These are phyloP conservation scores for Zygosaccharomyces sapae DNA, from an alignment of 1,139 yeast species.

Conservation along the genomic window DNA sequence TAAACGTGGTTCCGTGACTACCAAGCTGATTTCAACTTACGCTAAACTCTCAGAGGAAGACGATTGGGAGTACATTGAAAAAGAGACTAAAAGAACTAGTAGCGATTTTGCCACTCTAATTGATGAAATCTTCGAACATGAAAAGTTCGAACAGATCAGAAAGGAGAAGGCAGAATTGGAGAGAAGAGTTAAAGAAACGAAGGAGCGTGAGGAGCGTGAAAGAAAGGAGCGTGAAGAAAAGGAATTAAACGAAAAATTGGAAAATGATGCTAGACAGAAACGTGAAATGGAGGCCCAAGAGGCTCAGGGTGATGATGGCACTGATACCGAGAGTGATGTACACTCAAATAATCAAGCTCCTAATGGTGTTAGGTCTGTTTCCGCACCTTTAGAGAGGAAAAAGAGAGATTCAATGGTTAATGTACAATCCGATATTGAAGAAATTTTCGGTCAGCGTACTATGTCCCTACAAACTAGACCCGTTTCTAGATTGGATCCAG, in stretches of 20 bases:
- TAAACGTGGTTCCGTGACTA: conserved; percentile 67
- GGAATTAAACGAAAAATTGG: conserved; percentile 17
- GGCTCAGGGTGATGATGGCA: conserved; percentile 29
- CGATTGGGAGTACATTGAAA: conserved; percentile 68
- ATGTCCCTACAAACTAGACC: conserved; percentile 50
- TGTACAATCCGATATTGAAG: conserved; percentile 21
- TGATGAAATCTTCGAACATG: conserved; percentile 68
- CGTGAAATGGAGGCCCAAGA: conserved; percentile 22
- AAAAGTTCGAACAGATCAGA: conserved; percentile 55
- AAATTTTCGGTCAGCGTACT: conserved; percentile 36
- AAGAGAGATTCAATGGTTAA: conserved; percentile 25
- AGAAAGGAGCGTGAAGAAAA: conserved; percentile 36
- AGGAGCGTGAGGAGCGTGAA: conserved; percentile 51
- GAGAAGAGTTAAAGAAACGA: conserved; percentile 42
- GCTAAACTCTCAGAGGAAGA: conserved; percentile 65
- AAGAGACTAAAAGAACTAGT: conserved; percentile 69
- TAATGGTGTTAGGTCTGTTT: conserved; percentile 34
- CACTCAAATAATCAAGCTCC: conserved; percentile 9
- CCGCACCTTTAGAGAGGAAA: conserved; percentile 35
- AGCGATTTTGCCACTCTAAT: conserved; percentile 74
- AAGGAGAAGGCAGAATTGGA: conserved; percentile 47
- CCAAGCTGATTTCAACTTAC: conserved; percentile 64
- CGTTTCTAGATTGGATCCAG: conserved; percentile 67
- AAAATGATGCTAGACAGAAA: conserved; percentile 18
- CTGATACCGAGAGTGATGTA: conserved; percentile 21